Conservation (phyloP, 768 basidiomycete genomes). For the Leccinum incarnatum region DNA sequence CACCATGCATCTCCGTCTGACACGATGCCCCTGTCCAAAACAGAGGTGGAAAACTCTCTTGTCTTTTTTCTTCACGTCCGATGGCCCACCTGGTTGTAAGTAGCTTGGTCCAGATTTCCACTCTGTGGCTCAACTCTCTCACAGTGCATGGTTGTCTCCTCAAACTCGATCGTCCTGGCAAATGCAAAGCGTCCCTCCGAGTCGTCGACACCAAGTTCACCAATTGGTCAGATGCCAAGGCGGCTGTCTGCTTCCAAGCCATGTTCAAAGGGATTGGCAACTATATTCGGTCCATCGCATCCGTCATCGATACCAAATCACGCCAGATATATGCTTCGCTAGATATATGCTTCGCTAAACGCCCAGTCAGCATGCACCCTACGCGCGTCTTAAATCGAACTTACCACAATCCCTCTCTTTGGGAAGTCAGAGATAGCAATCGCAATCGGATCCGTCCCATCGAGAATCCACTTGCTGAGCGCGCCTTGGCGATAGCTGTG, state of each 20-base stretch:
- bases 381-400: slow-evolving; percentile 10
- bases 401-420: slow-evolving; percentile 67
- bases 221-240: slow-evolving; percentile 64
- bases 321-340: slow-evolving; percentile 22
- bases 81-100: slow-evolving; percentile 46
- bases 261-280: slow-evolving; percentile 60
- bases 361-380: slow-evolving; percentile 2
- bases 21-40: slow-evolving; percentile 35
- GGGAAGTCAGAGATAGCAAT: slow-evolving; percentile 79
- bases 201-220: slow-evolving; percentile 62
- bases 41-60: slow-evolving; percentile 46
- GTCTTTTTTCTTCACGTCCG: slow-evolving; percentile 45
- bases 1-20: too few relatives aligned
- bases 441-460: slow-evolving; percentile 62
- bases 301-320: slow-evolving; percentile 43
- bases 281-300: slow-evolving; percentile 48
- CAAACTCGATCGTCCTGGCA: slow-evolving; percentile 51
- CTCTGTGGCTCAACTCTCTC: slow-evolving; percentile 5
- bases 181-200: slow-evolving; percentile 45
- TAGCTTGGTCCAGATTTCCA: slow-evolving; percentile 10
- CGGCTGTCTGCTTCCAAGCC: slow-evolving; percentile 62
- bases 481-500: slow-evolving; percentile 74
- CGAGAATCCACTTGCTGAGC: slow-evolving; percentile 64
- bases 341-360: slow-evolving; percentile 56
- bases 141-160: slow-evolving; percentile 64